Base-by-base conservation (phyloP, 306 rosid genomes). In the Vicia villosa region DNA sequence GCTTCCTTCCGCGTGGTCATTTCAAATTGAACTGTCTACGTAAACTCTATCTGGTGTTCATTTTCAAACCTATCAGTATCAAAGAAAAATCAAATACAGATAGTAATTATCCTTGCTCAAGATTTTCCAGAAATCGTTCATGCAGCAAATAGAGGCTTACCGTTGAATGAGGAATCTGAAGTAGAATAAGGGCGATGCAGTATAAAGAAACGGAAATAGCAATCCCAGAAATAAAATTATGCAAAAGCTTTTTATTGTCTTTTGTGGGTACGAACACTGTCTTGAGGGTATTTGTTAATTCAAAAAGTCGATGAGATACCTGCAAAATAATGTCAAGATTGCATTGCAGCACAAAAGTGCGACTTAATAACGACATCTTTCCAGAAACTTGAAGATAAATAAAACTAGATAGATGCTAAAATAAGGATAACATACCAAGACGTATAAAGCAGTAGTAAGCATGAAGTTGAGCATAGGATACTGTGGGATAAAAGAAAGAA, bases 401-500 rank as follows among this genome's bases (percentile, higher is more conserved):
- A 47, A 66, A 66, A 66, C 16, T 47, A 47, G 10, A 66, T 17
- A 30, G 11, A 67, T 49, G 72, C 34, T 49, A 67, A 16, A 49
- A 50, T 54, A 26, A 75, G 70, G 68, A 56, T 70, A 63, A 63
- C 87, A 79, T 84, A 95, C 97, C 76, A 95, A 75, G 80, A 89
- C 42, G 76, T 91, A 95, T 61, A 89, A 76, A 40, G 97, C 96
- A 61, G 95, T 91, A 49, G 92, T 89, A 60, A 95, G 96, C 96
- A 89, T 89, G 83, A 95, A 91, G 82, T 95, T 95, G 70, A 95
- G 97, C 89, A 95, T 13, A 4, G 99, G 96, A 80, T 86, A 87
- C 59, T 91, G 91, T 15, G 97, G 99, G 68, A 95, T 84, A 78
- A 95, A n/a, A 50, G 88, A 91, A 77, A 95, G 99, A 83, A 91